Conservation (phyloP, 208 protist species). For the Phytomonas francai region DNA sequence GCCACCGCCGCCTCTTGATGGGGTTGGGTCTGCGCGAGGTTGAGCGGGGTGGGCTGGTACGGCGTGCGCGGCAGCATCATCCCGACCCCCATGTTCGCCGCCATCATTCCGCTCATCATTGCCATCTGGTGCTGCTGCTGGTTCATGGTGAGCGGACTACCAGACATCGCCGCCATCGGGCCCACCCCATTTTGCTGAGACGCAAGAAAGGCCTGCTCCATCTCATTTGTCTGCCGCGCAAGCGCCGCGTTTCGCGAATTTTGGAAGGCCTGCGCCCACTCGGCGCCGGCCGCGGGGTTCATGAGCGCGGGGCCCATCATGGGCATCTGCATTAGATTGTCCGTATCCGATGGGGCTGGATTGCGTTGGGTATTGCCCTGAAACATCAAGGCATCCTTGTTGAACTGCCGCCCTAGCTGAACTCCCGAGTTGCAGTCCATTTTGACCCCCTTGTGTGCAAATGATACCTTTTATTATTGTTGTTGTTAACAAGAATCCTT, state of each 20-base stretch:
- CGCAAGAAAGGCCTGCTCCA: constrained; percentile 48
- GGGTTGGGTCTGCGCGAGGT: constrained; percentile 23
- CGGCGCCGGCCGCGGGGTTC: neutral
- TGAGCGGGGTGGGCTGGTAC: constrained; percentile 28
- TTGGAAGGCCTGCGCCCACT: constrained; percentile 55
- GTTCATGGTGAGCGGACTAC: constrained; percentile 20
- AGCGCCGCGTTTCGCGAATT: constrained; percentile 41
- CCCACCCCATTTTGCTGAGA: constrained; percentile 16
- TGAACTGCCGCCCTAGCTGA: constrained; percentile 61
- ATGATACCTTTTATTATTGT: neutral
- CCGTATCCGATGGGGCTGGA: constrained; percentile 37
- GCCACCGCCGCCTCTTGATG: constrained; percentile 16
- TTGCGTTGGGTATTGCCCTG: constrained; percentile 32
- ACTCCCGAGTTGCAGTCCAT: constrained; percentile 71
- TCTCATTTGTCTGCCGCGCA: constrained; percentile 46
- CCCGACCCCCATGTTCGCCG: constrained; percentile 21
- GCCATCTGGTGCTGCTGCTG: constrained; percentile 19
- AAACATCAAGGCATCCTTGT: constrained; percentile 62
- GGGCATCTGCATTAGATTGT: constrained; percentile 31
- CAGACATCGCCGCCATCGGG: constrained; percentile 18
- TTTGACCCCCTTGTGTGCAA: neutral
- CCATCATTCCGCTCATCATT: constrained; percentile 47
- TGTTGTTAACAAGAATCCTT: constrained; percentile 6
- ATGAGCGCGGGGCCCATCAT: constrained; percentile 11
- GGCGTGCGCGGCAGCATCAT: constrained; percentile 48